Conservation (phyloP, 352 stramenopile species). For the Thalassiosira allenii region DNA sequence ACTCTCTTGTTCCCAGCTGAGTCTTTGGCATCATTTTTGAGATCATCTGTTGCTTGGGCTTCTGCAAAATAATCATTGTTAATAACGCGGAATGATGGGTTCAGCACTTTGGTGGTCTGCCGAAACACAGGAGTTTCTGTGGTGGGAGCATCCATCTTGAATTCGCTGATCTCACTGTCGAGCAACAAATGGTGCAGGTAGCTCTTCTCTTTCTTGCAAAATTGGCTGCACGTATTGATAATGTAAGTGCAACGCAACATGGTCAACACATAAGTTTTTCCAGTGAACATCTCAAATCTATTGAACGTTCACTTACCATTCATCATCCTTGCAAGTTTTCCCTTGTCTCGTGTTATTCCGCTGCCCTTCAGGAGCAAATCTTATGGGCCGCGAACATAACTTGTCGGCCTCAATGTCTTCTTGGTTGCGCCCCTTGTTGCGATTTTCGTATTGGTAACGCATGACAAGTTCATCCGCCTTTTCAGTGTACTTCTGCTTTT, state of each 20-base stretch:
- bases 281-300: too few relatives aligned
- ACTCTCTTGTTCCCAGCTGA: slow-evolving; percentile 26
- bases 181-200: slow-evolving; percentile 55
- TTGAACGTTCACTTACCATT: too few relatives aligned
- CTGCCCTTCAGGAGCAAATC: slow-evolving; percentile 41
- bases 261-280: too few relatives aligned
- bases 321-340: slow-evolving; percentile 44
- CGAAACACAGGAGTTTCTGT: slow-evolving; percentile 37
- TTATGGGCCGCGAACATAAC: slow-evolving; percentile 52
- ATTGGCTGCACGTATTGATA: too few relatives aligned
- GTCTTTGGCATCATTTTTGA: slow-evolving; percentile 6
- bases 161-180: slow-evolving; percentile 41
- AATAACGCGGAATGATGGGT: slow-evolving; percentile 42
- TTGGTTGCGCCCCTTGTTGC: slow-evolving; percentile 48
- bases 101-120: slow-evolving; percentile 40
- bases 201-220: slow-evolving; percentile 54
- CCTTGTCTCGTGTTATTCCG: slow-evolving; percentile 20
- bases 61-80: slow-evolving; percentile 45
- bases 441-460: slow-evolving; percentile 66
- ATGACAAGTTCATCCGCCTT: slow-evolving; percentile 50
- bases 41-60: slow-evolving; percentile 15
- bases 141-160: slow-evolving; percentile 39
- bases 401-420: slow-evolving; percentile 57
- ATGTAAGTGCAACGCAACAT: too few relatives aligned
- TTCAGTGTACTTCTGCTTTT: slow-evolving; percentile 68